These are phyloP conservation scores for Tuber umbilicatum DNA, from an alignment of 495 filamentous ascomycete genomes.

Conservation along the genomic window DNA sequence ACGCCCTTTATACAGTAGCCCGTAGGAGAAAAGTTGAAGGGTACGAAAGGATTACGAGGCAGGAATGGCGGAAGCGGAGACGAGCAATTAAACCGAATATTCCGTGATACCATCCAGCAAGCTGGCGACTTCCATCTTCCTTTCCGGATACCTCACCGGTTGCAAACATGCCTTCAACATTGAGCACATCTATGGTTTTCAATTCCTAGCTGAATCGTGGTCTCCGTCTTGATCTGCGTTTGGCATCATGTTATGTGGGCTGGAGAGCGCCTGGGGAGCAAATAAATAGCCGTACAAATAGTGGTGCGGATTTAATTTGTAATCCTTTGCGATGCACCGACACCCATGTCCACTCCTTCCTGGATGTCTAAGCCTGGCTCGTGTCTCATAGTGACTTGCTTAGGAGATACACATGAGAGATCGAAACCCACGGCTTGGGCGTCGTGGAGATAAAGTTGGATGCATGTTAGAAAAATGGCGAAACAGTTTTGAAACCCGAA, in stretches of 20 bases:
- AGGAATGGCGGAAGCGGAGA: background rate
- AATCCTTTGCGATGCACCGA: background rate
- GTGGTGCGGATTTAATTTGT: background rate
- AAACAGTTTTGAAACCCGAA: background rate
- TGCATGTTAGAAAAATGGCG: background rate
- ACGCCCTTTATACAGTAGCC: background rate
- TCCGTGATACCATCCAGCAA: background rate
- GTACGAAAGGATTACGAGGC: background rate
- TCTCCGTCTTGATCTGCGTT: background rate
- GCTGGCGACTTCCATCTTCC: background rate
- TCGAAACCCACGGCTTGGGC: background rate
- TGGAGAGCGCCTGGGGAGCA: background rate
- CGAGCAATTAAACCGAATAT: background rate
- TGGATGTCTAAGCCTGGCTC: background rate
- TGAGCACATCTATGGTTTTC: background rate
- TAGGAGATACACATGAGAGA: background rate
- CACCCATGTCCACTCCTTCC: background rate
- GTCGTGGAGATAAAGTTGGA: background rate
- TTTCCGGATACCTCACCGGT: background rate
- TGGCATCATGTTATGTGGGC: background rate
- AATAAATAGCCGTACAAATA: background rate
- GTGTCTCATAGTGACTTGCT: background rate
- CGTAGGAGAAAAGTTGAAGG: background rate
- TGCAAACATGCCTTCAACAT: background rate
- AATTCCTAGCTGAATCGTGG: background rate